Evolutionary conservation across 305 asterid species (phyloP).

Genomic region (Solanum hybrid): DNA sequence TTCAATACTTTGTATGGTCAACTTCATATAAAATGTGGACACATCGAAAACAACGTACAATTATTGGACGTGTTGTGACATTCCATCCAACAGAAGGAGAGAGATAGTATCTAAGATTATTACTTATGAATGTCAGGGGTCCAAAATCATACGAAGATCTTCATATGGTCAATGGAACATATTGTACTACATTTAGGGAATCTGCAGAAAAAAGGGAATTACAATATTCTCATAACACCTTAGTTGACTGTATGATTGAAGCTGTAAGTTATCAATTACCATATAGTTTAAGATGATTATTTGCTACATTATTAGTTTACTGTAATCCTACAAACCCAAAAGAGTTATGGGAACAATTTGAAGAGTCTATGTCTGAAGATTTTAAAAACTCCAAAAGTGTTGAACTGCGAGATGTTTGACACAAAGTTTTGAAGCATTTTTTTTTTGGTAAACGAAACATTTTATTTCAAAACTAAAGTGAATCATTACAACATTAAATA

Average conservation of each 20-base stretch:
- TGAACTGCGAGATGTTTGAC: not conserved
- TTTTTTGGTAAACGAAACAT: no score
- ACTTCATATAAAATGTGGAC: not conserved
- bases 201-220: not conserved
- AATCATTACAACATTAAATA: no score
- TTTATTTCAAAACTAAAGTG: no score
- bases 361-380: not conserved
- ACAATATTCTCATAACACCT: not conserved
- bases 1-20: not conserved
- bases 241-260: not conserved
- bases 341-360: constrained; percentile 1
- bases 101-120: not conserved
- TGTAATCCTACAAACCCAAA: not conserved
- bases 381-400: not conserved
- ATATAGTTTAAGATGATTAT: not conserved
- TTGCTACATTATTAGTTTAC: not conserved
- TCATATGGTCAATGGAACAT: not conserved
- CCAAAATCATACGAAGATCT: not conserved
- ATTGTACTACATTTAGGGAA: not conserved
- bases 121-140: not conserved
- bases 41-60: fast-evolving
- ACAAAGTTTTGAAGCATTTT: no score
- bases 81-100: not conserved
- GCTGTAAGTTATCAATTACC: not conserved
- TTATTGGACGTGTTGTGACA: not conserved